phyloP scores from a whole-genome alignment of 371 early-diverging fungal genomes.

The Conidiobolus incongruus region DNA sequence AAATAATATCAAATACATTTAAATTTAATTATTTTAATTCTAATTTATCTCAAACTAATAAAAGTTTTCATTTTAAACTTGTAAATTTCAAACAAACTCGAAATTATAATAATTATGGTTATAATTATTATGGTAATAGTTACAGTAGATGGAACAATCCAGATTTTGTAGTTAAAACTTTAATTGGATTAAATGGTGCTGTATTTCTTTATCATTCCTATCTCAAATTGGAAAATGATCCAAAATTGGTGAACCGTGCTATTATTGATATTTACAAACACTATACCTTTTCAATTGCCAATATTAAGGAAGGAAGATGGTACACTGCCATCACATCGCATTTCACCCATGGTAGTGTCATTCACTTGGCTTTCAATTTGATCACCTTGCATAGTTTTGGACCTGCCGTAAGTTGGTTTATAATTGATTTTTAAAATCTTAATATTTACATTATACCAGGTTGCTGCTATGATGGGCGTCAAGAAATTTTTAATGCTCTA shows the following conservation, averaged over 20 bases:
- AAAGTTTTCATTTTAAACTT: no score
- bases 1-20: no score
- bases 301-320: neutral
- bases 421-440: neutral
- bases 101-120: no score
- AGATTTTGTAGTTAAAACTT: neutral
- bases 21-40: no score
- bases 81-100: no score
- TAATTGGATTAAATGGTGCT: neutral
- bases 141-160: no score
- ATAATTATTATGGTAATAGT: no score
- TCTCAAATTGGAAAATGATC: neutral
- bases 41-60: no score
- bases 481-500: neutral
- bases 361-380: neutral
- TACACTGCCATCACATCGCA: neutral
- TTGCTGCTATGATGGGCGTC: neutral
- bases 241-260: neutral
- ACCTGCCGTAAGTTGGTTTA: neutral
- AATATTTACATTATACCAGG: no score
- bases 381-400: slow-evolving; percentile 1
- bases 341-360: neutral
- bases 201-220: neutral
- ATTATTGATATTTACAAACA: neutral
- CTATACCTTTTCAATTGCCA: neutral